Evolutionary conservation across 306 rosid genomes (phyloP).

Genomic region (Prunus padus): DNA sequence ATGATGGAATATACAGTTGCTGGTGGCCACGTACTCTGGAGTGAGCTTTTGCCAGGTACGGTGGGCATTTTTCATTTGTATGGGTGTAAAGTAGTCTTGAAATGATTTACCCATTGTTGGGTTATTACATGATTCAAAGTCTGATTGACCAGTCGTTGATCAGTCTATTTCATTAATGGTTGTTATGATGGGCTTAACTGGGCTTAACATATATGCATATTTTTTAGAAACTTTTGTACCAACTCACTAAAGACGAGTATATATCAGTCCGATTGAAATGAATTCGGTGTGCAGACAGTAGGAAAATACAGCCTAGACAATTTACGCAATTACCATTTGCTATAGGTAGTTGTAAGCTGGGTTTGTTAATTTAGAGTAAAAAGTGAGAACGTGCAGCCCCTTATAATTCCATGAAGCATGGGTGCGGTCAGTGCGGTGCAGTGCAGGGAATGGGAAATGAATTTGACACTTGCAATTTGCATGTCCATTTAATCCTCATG

Average conservation of each 20-base stretch:
- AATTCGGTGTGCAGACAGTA: no score
- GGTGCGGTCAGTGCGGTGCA: no score
- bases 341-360: no score
- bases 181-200: neutral
- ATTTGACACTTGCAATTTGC: no score
- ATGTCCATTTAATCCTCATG: no score
- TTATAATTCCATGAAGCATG: no score
- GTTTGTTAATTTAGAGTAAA: no score
- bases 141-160: neutral
- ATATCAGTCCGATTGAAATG: neutral
- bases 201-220: neutral
- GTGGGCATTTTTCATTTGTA: constrained; percentile 23
- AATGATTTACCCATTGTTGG: constrained; percentile 17
- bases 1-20: constrained; percentile 27
- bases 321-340: no score
- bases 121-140: neutral
- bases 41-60: constrained; percentile 36
- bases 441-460: no score
- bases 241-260: neutral
- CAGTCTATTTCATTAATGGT: neutral
- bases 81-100: constrained; percentile 27
- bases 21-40: constrained; percentile 38
- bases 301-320: no score
- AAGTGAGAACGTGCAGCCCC: no score
- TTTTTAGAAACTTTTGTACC: neutral